phyloP scores from a whole-genome alignment of 768 basidiomycete species.

The Collybiopsis confluens region DNA sequence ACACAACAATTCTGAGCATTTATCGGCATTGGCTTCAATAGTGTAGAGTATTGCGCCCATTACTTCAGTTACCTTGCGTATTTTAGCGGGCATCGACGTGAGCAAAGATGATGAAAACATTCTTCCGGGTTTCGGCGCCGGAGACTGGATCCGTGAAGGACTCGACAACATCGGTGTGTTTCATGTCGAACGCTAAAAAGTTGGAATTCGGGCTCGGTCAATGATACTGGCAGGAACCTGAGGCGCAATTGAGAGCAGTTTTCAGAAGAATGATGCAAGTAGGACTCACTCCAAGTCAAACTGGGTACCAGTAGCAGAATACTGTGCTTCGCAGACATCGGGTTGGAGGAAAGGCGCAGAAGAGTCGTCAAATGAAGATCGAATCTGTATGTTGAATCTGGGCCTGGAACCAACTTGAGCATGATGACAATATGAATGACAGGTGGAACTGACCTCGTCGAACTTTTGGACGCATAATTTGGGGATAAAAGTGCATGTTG shows the following conservation, averaged over 20 bases:
- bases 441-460: slow-evolving; percentile 53
- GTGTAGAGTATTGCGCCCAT: slow-evolving; percentile 98
- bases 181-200: slow-evolving; percentile 99
- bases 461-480: too few relatives aligned
- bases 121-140: slow-evolving; percentile 85
- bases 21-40: slow-evolving; percentile 92
- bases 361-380: slow-evolving; percentile 89
- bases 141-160: slow-evolving; percentile 88
- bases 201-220: slow-evolving; percentile 84
- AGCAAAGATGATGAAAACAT: slow-evolving; percentile 99
- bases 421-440: too few relatives aligned
- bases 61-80: slow-evolving; percentile 97
- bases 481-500: too few relatives aligned
- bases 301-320: slow-evolving; percentile 42
- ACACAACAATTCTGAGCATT: slow-evolving; percentile 82
- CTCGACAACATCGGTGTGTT: slow-evolving; percentile 91
- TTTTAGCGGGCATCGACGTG: slow-evolving; percentile 91
- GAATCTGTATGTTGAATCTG: slow-evolving; percentile 68
- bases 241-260: too few relatives aligned
- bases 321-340: slow-evolving; percentile 77
- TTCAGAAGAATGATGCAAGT: not conserved
- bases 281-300: slow-evolving; percentile 83
- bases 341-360: slow-evolving; percentile 87
- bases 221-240: slow-evolving; percentile 97
- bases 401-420: slow-evolving; percentile 44